phyloP scores from a whole-genome alignment of 2,329 filamentous ascomycete species.

The Beauveria varroae region DNA sequence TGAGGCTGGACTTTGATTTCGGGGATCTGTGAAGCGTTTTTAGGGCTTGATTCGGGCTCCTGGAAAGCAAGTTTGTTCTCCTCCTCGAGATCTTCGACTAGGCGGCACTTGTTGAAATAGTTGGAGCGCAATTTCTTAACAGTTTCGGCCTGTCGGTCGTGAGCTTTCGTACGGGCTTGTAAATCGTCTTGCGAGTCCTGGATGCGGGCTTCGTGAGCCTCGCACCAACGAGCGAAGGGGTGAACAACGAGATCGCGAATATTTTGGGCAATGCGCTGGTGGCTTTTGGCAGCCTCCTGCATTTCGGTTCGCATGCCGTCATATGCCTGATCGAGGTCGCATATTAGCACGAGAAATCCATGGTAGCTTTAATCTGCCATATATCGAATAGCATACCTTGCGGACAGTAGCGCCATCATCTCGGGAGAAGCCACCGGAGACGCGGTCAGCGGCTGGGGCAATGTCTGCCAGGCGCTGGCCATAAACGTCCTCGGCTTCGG shows the following conservation, averaged over 20 bases:
- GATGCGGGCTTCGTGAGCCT: conserved; percentile 83
- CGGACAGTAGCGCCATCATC: conserved; percentile 94
- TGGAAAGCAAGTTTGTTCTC: conserved; percentile 98
- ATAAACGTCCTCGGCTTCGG: conserved; percentile 90
- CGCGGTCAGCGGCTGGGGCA: conserved; percentile 70
- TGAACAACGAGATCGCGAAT: conserved; percentile 93
- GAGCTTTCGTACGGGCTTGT: conserved; percentile 80
- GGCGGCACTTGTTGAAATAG: conserved; percentile 97
- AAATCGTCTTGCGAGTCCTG: conserved; percentile 94
- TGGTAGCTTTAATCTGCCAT: no score
- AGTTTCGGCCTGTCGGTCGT: conserved; percentile 82
- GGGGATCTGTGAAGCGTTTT: conserved; percentile 53
- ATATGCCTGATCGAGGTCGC: conserved; percentile 58
- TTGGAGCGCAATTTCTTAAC: conserved; percentile 91
- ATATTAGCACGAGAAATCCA: conserved; percentile 13
- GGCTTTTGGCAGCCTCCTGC: conserved; percentile 80
- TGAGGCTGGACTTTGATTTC: conserved; percentile 82
- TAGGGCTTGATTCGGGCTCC: conserved; percentile 66
- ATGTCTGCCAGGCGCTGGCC: conserved; percentile 76
- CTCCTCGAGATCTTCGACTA: conserved; percentile 94
- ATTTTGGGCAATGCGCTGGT: conserved; percentile 92
- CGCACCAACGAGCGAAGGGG: conserved; percentile 93
- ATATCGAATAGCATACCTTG: conserved; percentile 56
- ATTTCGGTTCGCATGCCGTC: conserved; percentile 90
- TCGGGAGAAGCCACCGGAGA: conserved; percentile 74